Base-by-base conservation (phyloP, 2,329 filamentous ascomycete species). In the Fusarium floridanum region DNA sequence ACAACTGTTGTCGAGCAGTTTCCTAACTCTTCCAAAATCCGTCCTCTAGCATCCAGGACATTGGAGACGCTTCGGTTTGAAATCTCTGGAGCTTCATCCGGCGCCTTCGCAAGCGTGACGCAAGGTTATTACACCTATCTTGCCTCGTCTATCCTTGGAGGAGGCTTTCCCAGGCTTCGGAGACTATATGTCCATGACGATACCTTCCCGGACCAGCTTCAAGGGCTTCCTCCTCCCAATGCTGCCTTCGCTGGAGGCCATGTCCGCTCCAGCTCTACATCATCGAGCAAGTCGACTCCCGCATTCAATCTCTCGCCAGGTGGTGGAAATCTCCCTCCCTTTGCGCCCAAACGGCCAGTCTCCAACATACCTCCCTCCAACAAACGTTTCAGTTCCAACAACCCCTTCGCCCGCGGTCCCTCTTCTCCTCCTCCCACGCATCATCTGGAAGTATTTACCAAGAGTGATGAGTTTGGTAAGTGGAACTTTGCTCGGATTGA, bases 161-260 rank as follows among this genome's bases (percentile, higher is more conserved):
- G 92, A 71, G 89, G 91, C 9, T 88, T 98, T 9, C 95, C 95
- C 1, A 89, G 88, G 39, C 87, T 98, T 10, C 88, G 88, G 39
- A 90, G 92, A 24, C 89, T 98, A 9, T 98, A 97, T 81, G 96
- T 98, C 20, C 93, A 94, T 61, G 95, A 98, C 78, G 90, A 93
- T 29, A 88, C 90, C 60, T 98, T 98, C 80, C 92, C 95, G 2
- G 94, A 97, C 76, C 88, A 92, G 12, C 89, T 98, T 7, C 88
- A 95, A 50, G 87, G 86, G 16, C 87, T 96, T 8, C 92, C 94
- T 3, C 93, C 93, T 2, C 93, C 94, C 1, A 86, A 80, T 55
- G 80, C 81, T 16, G 75, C 78, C 48, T 82, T 82, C 56, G 76
- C 78, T 7, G 79, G 68, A 43, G 77, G 77, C 1, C 79, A 82